Evolutionary conservation across 345 rosid species (phyloP), one percentile per base, ranked within the genome.

Genomic region (Gossypium stocksii): DNA sequence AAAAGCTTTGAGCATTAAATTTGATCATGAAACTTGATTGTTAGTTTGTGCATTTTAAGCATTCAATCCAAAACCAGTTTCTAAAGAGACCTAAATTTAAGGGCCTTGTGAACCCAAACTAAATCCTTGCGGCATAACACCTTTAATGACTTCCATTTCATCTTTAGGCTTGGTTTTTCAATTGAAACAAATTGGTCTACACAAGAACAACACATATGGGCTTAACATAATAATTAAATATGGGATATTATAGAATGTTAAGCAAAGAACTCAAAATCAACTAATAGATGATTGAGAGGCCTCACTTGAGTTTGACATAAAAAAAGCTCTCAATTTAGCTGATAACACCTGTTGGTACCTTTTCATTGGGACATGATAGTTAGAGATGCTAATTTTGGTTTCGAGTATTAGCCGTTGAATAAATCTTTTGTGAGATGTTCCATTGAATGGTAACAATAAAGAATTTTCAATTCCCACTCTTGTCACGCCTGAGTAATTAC

Each of bases 401-500:
- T 41, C n/a, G 49, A 17, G 7, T 41, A 41, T 9, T 3, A 64
- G 49, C 16, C 1, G 9, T 62, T 38, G 15, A 63, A 63, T 4
- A 41, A 10, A 41, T 46, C 27, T 34, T 34, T 34, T 34, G 41
- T 1, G 41, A 34, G 38, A 34, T 34, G 5, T 34, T 34, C 98
- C 99, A 93, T 85, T 44, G 88, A 87, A 49, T 83, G 86, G 72
- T 93, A 93, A 76, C 94, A 97, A 70, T 93, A 89, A 75, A 93
- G 94, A 83, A 95, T 91, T 80, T 93, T 97, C 76, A 85, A 60
- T 86, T 95, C 99, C 97, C 98, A 95, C 75, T 93, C 99, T 69
- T 86, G 89, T 85, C 93, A 91, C 78, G 88, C 97, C 79, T 94
- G 86, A 46, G 97, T 95, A 49, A 95, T 93, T 52, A 98, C 97